Base-by-base conservation (phyloP, 1,284 basidiomycete species). In the Ustilago loliicola region DNA sequence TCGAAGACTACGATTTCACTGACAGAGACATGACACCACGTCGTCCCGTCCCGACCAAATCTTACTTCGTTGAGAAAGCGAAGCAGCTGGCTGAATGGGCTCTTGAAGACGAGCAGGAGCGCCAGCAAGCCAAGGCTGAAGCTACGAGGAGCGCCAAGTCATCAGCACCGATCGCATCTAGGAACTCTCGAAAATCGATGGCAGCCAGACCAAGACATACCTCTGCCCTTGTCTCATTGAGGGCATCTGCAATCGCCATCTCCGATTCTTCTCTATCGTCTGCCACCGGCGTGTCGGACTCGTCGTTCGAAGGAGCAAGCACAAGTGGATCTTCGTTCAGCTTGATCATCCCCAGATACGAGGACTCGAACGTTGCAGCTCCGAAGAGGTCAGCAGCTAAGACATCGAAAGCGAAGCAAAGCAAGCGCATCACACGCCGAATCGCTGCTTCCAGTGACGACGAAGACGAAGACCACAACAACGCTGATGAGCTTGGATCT, bases 1-100 rank as follows among this genome's bases (percentile, higher is more conserved):
- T 76, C 54, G 52, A 71, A 21, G 73, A 76, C 54, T 76, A 76
- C 45, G 73, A 76, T 53, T 76, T 76, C 21, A 59, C 73, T 53
- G 73, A 76, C 25, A 62, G 73, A 40, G 73, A 76, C 55, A 65
- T 71, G 73, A 76, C 73, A 3, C 73, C 73, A 3, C 61, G 73
- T 19, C 73, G 73, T 3, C 73, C 73, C 2, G 65, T 76, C 17
- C 73, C 73, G 0, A 76, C 73, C 25, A 76, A 76, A 29, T 76
- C 73, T 6, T 76, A 76, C 56, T 71, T 76, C 50, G 73, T 47
- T 7, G 68, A 71, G 21, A 76, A 76, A 19, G 68, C 65, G 17
- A 53, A 63, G 4, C 73, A 76, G 40, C 65, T 71, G 21, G 73
- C 73, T 19, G 61, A 76, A 34, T 55, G 61, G 11, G 64, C 56